Evolutionary conservation across 2,329 filamentous ascomycete genomes (phyloP), one percentile per base, ranked within the genome.

Genomic region (Cryphonectria radicalis): DNA sequence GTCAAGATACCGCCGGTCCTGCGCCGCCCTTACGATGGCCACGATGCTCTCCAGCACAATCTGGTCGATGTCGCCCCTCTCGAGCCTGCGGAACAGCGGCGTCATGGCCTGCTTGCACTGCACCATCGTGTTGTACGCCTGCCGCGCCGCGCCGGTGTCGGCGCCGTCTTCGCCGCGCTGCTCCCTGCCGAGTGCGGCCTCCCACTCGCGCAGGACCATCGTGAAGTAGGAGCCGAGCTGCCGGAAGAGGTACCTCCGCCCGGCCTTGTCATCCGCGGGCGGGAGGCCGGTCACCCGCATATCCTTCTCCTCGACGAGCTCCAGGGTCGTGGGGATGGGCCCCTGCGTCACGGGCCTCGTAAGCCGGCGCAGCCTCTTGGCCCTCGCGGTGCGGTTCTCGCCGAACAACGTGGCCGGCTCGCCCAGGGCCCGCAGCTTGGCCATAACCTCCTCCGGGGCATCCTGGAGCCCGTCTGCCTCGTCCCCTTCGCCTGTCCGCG

Each of bases 211-310:
- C 71, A 99, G 84, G n/a, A 99, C 90, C 90, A 99, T 94, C 68
- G 93, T 97, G 83, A 99, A 98, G 84, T 98, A 99, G 65, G 93
- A 96, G 28, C 93, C 93, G 70, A 99, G 86, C 81, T 99, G 95
- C 14, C 95, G 88, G 83, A 92, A 95, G 57, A 99, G 84, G 81
- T 92, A 94, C 62, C 87, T 84, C 63, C 90, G 88, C 0, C 85
- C 92, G 57, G 90, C 88, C 28, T 83, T 84, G 75, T 95, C 92
- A 76, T 87, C 85, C 1, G 87, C 81, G 1, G 83, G 85, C 1
- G 89, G 88, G 13, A 93, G 82, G 60, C 84, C 84, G 1, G 89
- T 84, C 35, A 98, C 90, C 80, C 95, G 95, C 93, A 98, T 97
- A 75, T 97, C 91, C 79, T 90, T 90, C 82, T 97, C 95, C 10